phyloP scores from a whole-genome alignment of 179 eudicot species.

The Actinidia polygama region DNA sequence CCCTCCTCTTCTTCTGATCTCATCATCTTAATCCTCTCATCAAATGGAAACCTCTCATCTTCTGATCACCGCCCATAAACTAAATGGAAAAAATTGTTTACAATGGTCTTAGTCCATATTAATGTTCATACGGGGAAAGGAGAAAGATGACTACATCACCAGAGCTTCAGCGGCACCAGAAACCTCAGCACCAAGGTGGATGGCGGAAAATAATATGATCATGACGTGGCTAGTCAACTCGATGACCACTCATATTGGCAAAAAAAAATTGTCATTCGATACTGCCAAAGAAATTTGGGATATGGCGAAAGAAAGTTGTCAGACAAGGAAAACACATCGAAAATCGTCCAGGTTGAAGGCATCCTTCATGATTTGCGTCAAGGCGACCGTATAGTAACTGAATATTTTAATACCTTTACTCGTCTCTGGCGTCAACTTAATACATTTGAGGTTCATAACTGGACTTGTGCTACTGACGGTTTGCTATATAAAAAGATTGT shows the following conservation, averaged over 20 bases:
- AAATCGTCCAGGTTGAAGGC: too few species aligned
- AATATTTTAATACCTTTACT: background rate
- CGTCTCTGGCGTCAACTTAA: background rate
- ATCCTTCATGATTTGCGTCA: too few species aligned
- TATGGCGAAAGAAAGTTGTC: background rate
- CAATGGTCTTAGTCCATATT: too few species aligned
- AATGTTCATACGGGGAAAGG: background rate
- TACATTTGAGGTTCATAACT: background rate
- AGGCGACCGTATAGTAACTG: too few species aligned
- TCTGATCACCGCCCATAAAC: too few species aligned
- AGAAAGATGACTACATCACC: background rate
- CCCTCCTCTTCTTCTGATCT: too few species aligned
- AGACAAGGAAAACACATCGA: background rate
- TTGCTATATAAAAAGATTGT: background rate
- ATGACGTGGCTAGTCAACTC: background rate
- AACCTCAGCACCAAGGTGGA: background rate
- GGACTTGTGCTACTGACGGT: background rate
- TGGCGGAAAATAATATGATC: background rate
- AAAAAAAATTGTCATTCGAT: background rate
- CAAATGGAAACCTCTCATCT: too few species aligned
- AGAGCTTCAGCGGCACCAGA: background rate
- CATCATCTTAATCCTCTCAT: too few species aligned
- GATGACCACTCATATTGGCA: background rate
- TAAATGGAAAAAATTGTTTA: too few species aligned
- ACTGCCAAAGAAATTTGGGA: background rate